A percentile compares a stretch with the other conserved stretches of the same genome.
Evolutionary conservation across 768 basidiomycete genomes (phyloP).

Genomic region (Lactarius sp.): DNA sequence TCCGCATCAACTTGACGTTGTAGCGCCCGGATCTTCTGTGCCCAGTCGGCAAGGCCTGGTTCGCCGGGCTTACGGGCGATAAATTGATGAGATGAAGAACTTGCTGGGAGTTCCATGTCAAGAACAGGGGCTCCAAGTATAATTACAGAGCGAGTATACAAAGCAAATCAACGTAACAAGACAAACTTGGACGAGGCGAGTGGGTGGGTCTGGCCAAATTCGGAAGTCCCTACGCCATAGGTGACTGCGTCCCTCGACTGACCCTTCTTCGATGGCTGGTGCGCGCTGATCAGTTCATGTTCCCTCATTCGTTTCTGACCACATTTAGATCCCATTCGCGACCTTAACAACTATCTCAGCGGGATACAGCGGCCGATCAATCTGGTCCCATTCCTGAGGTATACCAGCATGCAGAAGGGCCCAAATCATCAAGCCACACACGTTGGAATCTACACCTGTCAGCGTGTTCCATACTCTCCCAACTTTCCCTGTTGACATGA

Average conservation of each 20-base stretch:
- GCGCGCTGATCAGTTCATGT: background rate
- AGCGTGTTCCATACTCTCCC: too few relatives aligned
- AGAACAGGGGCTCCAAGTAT: too few relatives aligned
- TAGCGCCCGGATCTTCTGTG: conserved; percentile 71
- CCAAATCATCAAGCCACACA: background rate
- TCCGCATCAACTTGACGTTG: conserved; percentile 79
- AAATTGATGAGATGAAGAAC: conserved; percentile 20
- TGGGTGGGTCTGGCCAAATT: conserved; percentile 3
- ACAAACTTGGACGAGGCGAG: too few relatives aligned
- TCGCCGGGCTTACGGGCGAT: conserved; percentile 43
- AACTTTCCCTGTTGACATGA: background rate
- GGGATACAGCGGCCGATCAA: background rate
- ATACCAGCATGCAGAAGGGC: background rate
- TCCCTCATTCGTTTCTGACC: background rate
- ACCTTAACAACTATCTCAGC: background rate
- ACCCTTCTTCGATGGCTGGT: too few relatives aligned
- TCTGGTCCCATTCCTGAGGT: background rate
- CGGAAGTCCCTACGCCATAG: conserved; percentile 6
- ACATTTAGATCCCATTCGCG: background rate
- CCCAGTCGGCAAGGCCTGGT: conserved; percentile 73
- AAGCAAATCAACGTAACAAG: too few relatives aligned
- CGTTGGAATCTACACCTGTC: too few relatives aligned
- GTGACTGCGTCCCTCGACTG: too few relatives aligned
- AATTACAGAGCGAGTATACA: too few relatives aligned
- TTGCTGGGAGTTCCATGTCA: conserved; percentile 21